These are phyloP conservation scores for Aureobasidium sp. DNA, from an alignment of 2,329 filamentous ascomycete genomes.

Conservation along the genomic window DNA sequence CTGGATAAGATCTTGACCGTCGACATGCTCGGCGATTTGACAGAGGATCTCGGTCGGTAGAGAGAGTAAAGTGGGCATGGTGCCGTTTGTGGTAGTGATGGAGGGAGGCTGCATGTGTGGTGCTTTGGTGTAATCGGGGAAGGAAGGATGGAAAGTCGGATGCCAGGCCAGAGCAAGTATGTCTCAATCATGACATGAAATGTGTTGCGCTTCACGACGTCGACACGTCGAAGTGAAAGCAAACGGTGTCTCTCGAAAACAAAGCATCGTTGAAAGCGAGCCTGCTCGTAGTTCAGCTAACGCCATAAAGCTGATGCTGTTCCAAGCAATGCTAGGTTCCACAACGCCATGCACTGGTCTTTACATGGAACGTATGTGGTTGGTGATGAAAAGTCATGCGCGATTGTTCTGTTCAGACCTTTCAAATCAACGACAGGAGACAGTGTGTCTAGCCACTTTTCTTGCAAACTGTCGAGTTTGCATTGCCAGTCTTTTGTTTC, in stretches of 20 bases:
- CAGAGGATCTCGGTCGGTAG: neutral
- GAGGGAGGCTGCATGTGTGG: neutral
- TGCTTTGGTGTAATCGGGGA: neutral
- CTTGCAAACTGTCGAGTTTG: neutral
- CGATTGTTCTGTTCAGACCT: neutral
- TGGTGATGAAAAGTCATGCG: neutral
- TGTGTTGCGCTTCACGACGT: neutral
- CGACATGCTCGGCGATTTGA: neutral
- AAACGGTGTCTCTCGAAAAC: neutral
- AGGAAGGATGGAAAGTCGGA: neutral
- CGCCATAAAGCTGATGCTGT: neutral
- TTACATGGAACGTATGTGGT: too few relatives aligned
- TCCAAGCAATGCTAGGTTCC: neutral
- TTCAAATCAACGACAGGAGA: neutral
- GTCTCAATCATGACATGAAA: neutral
- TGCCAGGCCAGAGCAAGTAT: neutral
- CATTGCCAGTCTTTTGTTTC: neutral
- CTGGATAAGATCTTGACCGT: neutral
- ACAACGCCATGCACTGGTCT: neutral
- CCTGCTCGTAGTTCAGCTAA: neutral
- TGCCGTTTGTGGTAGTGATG: neutral
- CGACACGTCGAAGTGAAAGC: neutral
- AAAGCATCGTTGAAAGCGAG: neutral
- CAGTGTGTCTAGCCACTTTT: neutral
- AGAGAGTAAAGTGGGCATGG: neutral